A percentile compares a stretch with the other conserved stretches of the same genome.
Conservation (phyloP, 129 eudicot genomes). For the Saposhnikovia divaricata region DNA sequence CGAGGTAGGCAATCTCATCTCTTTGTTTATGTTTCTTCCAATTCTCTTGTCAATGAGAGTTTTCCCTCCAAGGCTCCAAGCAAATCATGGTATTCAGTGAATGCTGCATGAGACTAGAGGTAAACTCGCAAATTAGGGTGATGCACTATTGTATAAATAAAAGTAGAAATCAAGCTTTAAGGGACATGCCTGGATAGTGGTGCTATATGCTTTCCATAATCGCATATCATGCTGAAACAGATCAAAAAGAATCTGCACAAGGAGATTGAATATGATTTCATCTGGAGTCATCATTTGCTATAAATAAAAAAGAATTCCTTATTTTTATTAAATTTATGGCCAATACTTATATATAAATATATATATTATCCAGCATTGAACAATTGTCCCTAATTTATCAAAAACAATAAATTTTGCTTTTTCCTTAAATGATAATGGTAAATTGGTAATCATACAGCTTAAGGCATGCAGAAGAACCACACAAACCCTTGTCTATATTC, state of each 20-base stretch:
- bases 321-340: neutral
- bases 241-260: conserved; percentile 73
- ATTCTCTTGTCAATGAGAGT: conserved; percentile 48
- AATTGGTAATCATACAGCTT: neutral
- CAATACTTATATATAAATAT: neutral
- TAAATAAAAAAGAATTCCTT: neutral
- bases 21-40: conserved; percentile 35
- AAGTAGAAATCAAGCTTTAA: neutral
- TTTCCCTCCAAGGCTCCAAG: conserved; percentile 67
- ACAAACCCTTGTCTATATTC: neutral
- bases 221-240: conserved; percentile 81
- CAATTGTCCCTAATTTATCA: neutral
- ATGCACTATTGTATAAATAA: neutral
- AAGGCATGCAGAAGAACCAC: neutral
- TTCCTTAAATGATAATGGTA: neutral
- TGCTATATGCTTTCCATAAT: conserved; percentile 79
- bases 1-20: conserved; percentile 8
- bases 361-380: neutral
- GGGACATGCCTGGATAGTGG: conserved; percentile 59
- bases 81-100: conserved; percentile 75
- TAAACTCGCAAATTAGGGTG: conserved; percentile 2
- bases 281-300: neutral
- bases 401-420: neutral
- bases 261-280: neutral
- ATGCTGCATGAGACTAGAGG: conserved; percentile 62